Evolutionary conservation across 2,329 filamentous ascomycete species (phyloP), one percentile per base, ranked within the genome.

Genomic region (Fusarium acutatum): DNA sequence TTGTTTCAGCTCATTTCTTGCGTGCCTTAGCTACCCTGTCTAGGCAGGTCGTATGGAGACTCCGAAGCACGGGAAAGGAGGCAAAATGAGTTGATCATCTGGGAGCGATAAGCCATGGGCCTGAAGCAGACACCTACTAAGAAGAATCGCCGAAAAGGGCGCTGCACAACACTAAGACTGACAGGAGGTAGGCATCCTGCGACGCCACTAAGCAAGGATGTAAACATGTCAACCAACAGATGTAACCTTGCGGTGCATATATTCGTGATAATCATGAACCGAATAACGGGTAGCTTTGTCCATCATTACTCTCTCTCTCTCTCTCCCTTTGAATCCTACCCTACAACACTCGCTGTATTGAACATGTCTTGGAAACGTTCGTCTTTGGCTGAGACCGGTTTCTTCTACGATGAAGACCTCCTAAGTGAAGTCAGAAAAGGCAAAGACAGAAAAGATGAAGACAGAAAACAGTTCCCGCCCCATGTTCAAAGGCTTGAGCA

Each of bases 281-380:
- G 15, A 47, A 12, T 6, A 8, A 26, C 17, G 0, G 8, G 8
- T 5, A 14, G 0, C 9, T 20, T 17, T 22, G 3, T 1, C 22
- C 24, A 35, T 2, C 1, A 5, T 0, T 15, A 30, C 24, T 44
- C 41, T 44, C 15, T 18, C 14, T 6, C 24, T 35, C n/a, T 35
- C 11, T 12, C n/a, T n/a, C n/a, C n/a, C 8, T 24, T 4, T 5
- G 10, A 24, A 26, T 12, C 32, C 18, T 22, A 3, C 17, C 13
- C 6, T 6, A 2, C 18, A 26, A n/a, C 15, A 3, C 4, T 34
- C 17, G 1, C 22, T 57, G 0, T 6, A 11, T 24, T 3, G 1
- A n/a, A 3, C 0, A 53, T 41, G 49, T 53, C 58, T 18, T 54
- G 44, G 47, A 18, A 43, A 13, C 46, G 46, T 18, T 11, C 28